phyloP scores from a whole-genome alignment of 1,284 basidiomycete species.

The Microbotryum saponariae region DNA sequence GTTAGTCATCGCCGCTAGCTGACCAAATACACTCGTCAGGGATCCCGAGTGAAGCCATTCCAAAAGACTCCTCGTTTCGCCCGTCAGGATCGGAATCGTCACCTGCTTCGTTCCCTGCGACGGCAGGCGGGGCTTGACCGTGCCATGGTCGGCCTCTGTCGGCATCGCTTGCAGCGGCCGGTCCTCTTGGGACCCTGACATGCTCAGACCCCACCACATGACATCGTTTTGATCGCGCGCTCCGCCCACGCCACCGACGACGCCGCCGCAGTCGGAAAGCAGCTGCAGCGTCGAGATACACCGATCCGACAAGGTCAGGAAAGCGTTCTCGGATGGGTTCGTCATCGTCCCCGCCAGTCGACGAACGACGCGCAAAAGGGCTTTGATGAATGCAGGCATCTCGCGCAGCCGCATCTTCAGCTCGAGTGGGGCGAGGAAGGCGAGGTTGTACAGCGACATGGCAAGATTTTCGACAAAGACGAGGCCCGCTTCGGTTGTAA shows the following conservation, averaged over 20 bases:
- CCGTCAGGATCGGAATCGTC: slow-evolving; percentile 14
- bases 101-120: not conserved
- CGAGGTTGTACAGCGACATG: slow-evolving; percentile 74
- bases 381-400: slow-evolving; percentile 41
- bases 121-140: slow-evolving; percentile 14
- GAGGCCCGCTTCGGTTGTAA: slow-evolving; percentile 59
- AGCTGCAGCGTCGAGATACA: slow-evolving; percentile 76
- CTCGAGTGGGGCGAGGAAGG: slow-evolving; percentile 68
- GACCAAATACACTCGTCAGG: no score
- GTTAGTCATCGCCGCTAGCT: no score
- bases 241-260: slow-evolving; percentile 58
- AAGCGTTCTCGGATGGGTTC: slow-evolving; percentile 51
- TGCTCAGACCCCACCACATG: slow-evolving; percentile 25
- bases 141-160: slow-evolving; percentile 5
- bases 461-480: slow-evolving; percentile 70
- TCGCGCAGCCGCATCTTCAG: slow-evolving; percentile 62
- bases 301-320: slow-evolving; percentile 60
- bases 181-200: slow-evolving; percentile 17
- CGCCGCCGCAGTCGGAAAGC: slow-evolving; percentile 68
- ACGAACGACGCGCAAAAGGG: slow-evolving; percentile 45
- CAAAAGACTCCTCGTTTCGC: slow-evolving; percentile 17
- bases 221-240: slow-evolving; percentile 37
- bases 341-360: slow-evolving; percentile 43
- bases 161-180: not conserved
- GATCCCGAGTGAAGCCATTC: slow-evolving; percentile 1